These are phyloP conservation scores for Thuja plicata DNA, from an alignment of 83 land plant species.

Conservation along the genomic window DNA sequence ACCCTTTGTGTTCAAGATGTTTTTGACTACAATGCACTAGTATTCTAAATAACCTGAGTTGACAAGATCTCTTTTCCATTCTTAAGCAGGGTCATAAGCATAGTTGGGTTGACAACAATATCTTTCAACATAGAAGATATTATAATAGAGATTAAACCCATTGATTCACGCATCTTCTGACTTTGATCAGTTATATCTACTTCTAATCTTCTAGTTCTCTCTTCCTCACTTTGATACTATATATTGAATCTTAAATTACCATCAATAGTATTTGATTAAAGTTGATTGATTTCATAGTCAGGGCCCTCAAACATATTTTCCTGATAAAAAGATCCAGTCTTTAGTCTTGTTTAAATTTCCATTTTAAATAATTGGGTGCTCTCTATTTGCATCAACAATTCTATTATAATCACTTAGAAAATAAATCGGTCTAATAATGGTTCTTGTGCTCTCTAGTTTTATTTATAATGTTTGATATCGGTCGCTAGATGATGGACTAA, in stretches of 20 bases:
- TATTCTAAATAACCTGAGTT: constrained; percentile 22
- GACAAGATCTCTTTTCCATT: constrained; percentile 29
- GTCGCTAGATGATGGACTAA: constrained; percentile 9
- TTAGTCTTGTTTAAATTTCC: constrained; percentile 11
- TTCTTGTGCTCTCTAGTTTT: constrained; percentile 25
- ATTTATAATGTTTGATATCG: constrained; percentile 25
- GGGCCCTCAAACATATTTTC: neutral
- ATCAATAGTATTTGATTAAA: neutral
- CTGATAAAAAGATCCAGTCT: constrained; percentile 9
- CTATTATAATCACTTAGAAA: neutral
- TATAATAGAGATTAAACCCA: constrained; percentile 7
- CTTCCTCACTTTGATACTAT: neutral
- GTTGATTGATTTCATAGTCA: neutral
- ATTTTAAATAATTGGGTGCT: neutral
- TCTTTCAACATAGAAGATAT: constrained; percentile 45
- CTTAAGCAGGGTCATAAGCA: constrained; percentile 41
- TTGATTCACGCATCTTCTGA: neutral
- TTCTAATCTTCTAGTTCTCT: neutral
- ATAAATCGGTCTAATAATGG: constrained; percentile 3
- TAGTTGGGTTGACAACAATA: constrained; percentile 64
- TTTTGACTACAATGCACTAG: too few species aligned
- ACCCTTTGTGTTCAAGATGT: too few species aligned
- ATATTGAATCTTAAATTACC: neutral
- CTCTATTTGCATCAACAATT: neutral
- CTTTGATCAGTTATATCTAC: neutral